Evolutionary conservation across 2,329 filamentous ascomycete genomes (phyloP).

Genomic region (Colletotrichum cordylinicola): DNA sequence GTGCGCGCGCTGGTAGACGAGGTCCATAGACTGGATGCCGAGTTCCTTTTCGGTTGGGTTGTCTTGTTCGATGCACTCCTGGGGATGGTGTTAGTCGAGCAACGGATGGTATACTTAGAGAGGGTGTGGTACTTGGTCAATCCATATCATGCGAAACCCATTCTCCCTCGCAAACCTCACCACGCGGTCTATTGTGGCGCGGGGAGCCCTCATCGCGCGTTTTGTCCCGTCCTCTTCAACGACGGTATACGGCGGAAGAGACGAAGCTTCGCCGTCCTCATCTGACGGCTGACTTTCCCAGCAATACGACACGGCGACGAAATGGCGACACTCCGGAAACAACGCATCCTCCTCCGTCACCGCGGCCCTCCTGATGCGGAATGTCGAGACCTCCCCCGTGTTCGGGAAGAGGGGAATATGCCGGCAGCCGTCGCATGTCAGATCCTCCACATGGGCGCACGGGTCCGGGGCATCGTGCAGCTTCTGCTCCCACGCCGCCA

Average conservation of each 20-base stretch:
- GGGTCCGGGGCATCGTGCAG: neutral
- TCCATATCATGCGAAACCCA: neutral
- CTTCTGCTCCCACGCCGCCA: neutral
- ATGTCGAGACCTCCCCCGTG: neutral
- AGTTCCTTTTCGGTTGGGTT: neutral
- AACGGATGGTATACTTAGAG: rapidly evolving
- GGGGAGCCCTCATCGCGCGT: neutral
- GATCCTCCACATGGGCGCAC: neutral
- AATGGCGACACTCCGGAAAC: neutral
- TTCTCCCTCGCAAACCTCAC: neutral
- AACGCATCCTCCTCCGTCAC: neutral
- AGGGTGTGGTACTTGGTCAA: neutral
- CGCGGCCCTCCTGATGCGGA: neutral
- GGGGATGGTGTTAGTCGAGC: neutral
- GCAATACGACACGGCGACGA: neutral
- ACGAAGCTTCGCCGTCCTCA: neutral
- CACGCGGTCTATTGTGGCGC: neutral
- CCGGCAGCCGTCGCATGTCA: neutral
- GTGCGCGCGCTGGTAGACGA: neutral
- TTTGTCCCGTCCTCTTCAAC: neutral
- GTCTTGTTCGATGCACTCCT: neutral
- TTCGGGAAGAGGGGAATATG: neutral
- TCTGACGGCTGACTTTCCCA: neutral
- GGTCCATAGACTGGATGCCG: neutral
- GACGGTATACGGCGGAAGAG: neutral